Percentiles rank a stretch among this genome's conserved stretches.
phyloP scores from a whole-genome alignment of 768 basidiomycete genomes.

The Inosperma sp. region DNA sequence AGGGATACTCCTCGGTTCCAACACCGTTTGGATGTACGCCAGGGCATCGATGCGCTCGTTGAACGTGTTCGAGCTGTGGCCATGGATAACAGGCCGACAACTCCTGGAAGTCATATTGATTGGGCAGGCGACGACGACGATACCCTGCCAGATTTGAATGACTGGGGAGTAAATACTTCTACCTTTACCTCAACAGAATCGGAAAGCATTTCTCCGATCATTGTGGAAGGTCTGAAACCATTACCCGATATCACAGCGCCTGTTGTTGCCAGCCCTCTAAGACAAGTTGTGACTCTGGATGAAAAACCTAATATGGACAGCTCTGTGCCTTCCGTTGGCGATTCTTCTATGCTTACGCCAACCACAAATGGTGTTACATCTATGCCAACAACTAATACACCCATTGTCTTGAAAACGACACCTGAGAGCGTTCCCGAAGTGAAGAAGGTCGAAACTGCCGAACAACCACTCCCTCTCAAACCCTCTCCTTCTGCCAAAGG shows the following conservation, averaged over 20 bases:
- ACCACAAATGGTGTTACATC: background rate
- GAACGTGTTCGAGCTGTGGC: conserved; percentile 72
- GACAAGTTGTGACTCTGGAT: conserved; percentile 5
- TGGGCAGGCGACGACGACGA: conserved; percentile 89
- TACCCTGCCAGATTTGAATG: conserved; percentile 75
- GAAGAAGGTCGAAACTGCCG: background rate
- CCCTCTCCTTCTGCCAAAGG: background rate
- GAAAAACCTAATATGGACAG: background rate
- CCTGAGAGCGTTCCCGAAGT: background rate
- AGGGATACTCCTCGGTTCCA: conserved; percentile 58
- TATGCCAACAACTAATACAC: background rate
- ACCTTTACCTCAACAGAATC: conserved; percentile 26
- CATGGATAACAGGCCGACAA: conserved; percentile 63
- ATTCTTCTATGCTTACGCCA: background rate
- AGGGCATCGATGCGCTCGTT: conserved; percentile 71
- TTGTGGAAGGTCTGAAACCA: conserved; percentile 57
- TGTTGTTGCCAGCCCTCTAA: conserved; percentile 15
- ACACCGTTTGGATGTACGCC: conserved; percentile 44
- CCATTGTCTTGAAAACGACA: background rate
- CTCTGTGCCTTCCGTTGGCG: background rate
- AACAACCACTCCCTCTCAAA: conserved; percentile 1
- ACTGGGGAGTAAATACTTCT: conserved; percentile 68
- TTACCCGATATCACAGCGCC: conserved; percentile 43
- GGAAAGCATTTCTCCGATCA: conserved; percentile 62
- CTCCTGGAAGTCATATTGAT: conserved; percentile 78